Percentiles rank a stretch among this genome's conserved stretches.
Evolutionary conservation across 148 eudicot species (phyloP).

Genomic region (Amaranthus cruentus): DNA sequence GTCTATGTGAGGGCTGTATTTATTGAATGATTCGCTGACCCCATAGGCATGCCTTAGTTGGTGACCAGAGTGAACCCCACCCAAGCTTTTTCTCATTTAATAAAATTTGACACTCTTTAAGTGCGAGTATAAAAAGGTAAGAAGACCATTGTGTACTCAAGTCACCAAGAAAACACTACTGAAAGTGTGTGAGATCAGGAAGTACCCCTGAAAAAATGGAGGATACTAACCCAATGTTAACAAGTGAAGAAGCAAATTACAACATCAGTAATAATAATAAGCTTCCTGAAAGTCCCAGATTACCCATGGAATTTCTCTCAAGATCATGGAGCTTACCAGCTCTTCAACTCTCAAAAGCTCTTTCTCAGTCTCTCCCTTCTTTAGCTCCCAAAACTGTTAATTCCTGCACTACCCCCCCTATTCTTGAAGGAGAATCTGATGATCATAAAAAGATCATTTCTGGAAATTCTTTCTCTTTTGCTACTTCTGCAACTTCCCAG

Average conservation of each 20-base stretch:
- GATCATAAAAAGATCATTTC: slow-evolving; percentile 28
- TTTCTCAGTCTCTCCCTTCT: slow-evolving; percentile 42
- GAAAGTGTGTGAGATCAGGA: not conserved
- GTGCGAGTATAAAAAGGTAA: slow-evolving; percentile 11
- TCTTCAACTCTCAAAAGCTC: slow-evolving; percentile 58
- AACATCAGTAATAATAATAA: slow-evolving; percentile 18
- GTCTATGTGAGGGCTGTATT: no score
- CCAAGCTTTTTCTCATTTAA: no score
- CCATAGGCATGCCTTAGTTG: no score
- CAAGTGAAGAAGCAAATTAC: slow-evolving; percentile 20
- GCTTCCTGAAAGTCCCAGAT: slow-evolving; percentile 72
- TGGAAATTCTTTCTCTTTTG: slow-evolving; percentile 75
- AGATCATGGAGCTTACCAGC: slow-evolving; percentile 86
- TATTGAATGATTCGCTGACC: no score
- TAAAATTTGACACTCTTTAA: no score
- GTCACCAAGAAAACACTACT: not conserved
- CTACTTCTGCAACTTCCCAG: slow-evolving; percentile 76
- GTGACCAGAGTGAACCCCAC: no score
- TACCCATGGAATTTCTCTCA: slow-evolving; percentile 81
- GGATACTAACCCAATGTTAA: slow-evolving; percentile 38
- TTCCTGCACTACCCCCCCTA: slow-evolving; percentile 19
- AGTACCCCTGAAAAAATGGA: slow-evolving; percentile 37
- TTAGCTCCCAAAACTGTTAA: slow-evolving; percentile 18
- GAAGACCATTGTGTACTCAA: not conserved
- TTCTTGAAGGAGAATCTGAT: slow-evolving; percentile 38